phyloP scores from a whole-genome alignment of 2,329 filamentous ascomycete genomes.

The Penicillium sp. region DNA sequence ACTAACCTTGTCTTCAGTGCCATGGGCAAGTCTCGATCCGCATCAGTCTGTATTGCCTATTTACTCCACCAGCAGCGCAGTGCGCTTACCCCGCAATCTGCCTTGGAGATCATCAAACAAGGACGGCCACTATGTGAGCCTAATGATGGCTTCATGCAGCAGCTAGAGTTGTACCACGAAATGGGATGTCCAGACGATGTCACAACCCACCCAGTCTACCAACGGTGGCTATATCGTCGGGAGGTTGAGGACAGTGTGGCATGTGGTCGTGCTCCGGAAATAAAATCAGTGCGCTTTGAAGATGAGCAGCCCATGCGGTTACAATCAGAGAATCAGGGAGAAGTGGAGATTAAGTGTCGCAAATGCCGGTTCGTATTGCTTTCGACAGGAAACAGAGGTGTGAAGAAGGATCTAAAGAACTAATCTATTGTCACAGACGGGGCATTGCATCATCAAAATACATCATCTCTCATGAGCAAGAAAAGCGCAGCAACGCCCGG shows the following conservation, averaged over 20 bases:
- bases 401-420: background rate
- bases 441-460: slow-evolving; percentile 66
- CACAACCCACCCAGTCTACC: slow-evolving; percentile 72
- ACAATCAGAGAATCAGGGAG: background rate
- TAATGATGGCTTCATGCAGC: slow-evolving; percentile 87
- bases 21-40: slow-evolving; percentile 94
- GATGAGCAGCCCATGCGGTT: slow-evolving; percentile 44
- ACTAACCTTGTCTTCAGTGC: slow-evolving; percentile 61
- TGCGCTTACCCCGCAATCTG: slow-evolving; percentile 60
- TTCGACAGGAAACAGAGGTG: background rate
- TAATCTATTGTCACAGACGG: slow-evolving; percentile 43
- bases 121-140: slow-evolving; percentile 4
- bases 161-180: slow-evolving; percentile 81
- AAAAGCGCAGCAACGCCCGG: slow-evolving; percentile 23
- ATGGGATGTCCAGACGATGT: slow-evolving; percentile 67
- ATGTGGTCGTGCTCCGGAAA: slow-evolving; percentile 74
- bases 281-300: slow-evolving; percentile 73
- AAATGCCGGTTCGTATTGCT: slow-evolving; percentile 70
- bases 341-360: slow-evolving; percentile 75
- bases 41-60: slow-evolving; percentile 80
- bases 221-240: slow-evolving; percentile 70
- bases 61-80: slow-evolving; percentile 66
- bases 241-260: slow-evolving; percentile 68
- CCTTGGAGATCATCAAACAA: slow-evolving; percentile 49
- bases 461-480: slow-evolving; percentile 61